Conservation (phyloP, 352 stramenopile genomes). For the Pythium myriotylum region DNA sequence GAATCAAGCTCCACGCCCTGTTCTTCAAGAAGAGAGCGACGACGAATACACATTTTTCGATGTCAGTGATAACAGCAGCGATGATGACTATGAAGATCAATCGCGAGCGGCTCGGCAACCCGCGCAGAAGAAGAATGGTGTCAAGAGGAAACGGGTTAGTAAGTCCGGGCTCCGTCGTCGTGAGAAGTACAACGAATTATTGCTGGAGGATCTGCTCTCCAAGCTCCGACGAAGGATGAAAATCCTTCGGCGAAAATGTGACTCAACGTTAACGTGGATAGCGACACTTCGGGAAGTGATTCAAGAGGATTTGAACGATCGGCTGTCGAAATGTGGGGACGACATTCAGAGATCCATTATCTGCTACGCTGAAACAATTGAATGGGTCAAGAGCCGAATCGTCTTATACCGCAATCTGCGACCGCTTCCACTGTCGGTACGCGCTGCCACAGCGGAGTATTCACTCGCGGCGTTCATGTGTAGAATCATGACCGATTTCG, state of each 20-base stretch:
- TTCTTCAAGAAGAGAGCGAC: constrained; percentile 10
- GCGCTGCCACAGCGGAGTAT: constrained; percentile 45
- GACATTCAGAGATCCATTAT: constrained; percentile 33
- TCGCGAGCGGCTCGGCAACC: not conserved
- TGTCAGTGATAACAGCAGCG: not conserved
- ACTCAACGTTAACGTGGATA: constrained; percentile 16
- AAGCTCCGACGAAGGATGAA: constrained; percentile 14
- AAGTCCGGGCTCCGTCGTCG: constrained; percentile 1
- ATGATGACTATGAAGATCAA: constrained; percentile 13
- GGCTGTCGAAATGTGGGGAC: constrained; percentile 3
- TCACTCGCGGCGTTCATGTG: constrained; percentile 55
- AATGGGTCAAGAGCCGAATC: constrained; percentile 54
- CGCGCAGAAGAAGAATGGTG: not conserved
- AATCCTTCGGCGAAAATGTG: constrained; percentile 5
- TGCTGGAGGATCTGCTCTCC: constrained; percentile 16
- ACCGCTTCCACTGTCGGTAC: constrained; percentile 1
- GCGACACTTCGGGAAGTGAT: constrained; percentile 21
- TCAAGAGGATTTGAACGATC: constrained; percentile 11
- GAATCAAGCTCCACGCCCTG: not conserved
- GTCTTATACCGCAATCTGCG: constrained; percentile 19
- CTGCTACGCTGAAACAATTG: constrained; percentile 40
- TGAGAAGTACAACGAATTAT: constrained; percentile 18
- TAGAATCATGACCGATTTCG: constrained; percentile 31
- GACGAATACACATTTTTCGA: constrained; percentile 12
- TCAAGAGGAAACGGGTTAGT: constrained; percentile 3